Evolutionary conservation across 2,329 filamentous ascomycete species (phyloP).

Genomic region (Tolypocladium sp.): DNA sequence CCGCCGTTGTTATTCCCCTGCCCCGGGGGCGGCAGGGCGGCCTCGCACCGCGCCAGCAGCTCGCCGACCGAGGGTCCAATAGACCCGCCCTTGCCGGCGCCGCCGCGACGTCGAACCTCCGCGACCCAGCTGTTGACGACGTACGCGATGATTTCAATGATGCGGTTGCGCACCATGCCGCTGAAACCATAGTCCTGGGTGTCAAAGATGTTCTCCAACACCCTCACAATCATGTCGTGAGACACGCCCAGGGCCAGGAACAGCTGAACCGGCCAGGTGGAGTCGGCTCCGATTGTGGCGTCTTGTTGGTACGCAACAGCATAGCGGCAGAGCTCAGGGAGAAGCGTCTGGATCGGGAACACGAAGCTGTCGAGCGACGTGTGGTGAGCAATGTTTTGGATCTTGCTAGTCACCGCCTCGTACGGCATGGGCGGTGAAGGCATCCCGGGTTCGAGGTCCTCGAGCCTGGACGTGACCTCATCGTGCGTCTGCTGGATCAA

Average conservation of each 20-base stretch:
- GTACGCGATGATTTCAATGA: constrained; percentile 46
- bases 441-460: constrained; percentile 29
- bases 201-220: constrained; percentile 48
- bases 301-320: constrained; percentile 50
- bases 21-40: constrained; percentile 28
- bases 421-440: constrained; percentile 48
- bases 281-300: constrained; percentile 45
- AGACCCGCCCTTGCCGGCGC: constrained; percentile 25
- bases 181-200: constrained; percentile 51
- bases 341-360: constrained; percentile 52
- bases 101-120: constrained; percentile 38
- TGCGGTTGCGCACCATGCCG: constrained; percentile 35
- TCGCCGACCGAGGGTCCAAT: constrained; percentile 38
- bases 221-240: constrained; percentile 45
- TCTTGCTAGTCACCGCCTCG: constrained; percentile 56
- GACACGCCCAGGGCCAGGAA: constrained; percentile 48
- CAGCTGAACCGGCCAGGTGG: constrained; percentile 47
- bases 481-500: constrained; percentile 66
- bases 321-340: constrained; percentile 56
- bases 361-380: constrained; percentile 57
- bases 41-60: constrained; percentile 40
- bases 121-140: constrained; percentile 40
- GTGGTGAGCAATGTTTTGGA: constrained; percentile 56
- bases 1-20: constrained; percentile 35
- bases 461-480: constrained; percentile 35